A percentile compares a stretch with the other conserved stretches of the same genome.
Conservation (phyloP, 2,329 filamentous ascomycete species). For the Hymenoscyphus albidus region DNA sequence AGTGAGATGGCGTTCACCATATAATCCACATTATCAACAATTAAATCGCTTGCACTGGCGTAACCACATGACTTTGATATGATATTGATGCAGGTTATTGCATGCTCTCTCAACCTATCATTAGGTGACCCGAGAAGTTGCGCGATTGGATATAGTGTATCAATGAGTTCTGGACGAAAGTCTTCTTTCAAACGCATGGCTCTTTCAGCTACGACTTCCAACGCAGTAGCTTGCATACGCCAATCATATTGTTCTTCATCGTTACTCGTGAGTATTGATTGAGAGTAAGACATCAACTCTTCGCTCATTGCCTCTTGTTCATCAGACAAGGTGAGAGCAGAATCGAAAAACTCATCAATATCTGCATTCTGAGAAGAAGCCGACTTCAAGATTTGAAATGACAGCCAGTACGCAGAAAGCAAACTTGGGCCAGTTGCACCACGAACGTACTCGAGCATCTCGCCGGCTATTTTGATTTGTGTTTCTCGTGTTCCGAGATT, state of each 20-base stretch:
- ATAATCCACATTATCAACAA: conserved; percentile 92
- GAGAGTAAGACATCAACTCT: conserved; percentile 61
- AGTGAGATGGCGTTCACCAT: conserved; percentile 90
- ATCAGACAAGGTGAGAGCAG: conserved; percentile 40
- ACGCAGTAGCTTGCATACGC: conserved; percentile 71
- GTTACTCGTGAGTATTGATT: conserved; percentile 54
- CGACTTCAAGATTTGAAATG: conserved; percentile 65
- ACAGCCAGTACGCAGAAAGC: conserved; percentile 75
- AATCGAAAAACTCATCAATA: conserved; percentile 64
- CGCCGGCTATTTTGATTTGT: conserved; percentile 57
- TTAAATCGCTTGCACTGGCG: conserved; percentile 66
- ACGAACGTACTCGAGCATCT: conserved; percentile 61
- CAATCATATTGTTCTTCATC: conserved; percentile 55
- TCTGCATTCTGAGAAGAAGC: conserved; percentile 48
- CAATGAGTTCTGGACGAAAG: conserved; percentile 83
- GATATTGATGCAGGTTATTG: conserved; percentile 76
- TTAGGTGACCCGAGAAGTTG: conserved; percentile 77
- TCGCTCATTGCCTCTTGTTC: conserved; percentile 48
- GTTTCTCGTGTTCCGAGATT: conserved; percentile 54
- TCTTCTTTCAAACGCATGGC: conserved; percentile 61
- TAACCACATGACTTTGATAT: conserved; percentile 77
- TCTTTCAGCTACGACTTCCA: conserved; percentile 77
- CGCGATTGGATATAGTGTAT: conserved; percentile 86
- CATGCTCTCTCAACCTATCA: conserved; percentile 68
- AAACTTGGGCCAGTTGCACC: conserved; percentile 55